Conservation (phyloP, 2,329 filamentous ascomycete species). For the Geosmithia flava region DNA sequence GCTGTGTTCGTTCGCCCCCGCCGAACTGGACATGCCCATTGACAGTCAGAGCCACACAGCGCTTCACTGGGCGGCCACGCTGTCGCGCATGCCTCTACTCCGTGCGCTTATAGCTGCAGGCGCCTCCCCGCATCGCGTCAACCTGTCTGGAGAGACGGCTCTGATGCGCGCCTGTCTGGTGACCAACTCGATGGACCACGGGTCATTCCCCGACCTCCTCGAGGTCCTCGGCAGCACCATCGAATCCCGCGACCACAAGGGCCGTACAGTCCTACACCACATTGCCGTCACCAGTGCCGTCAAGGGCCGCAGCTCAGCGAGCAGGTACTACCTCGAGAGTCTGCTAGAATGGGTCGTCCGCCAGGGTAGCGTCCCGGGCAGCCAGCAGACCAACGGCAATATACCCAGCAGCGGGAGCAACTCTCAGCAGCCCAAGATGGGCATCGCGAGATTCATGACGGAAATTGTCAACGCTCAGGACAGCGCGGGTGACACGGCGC, state of each 20-base stretch:
- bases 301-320: conserved; percentile 81
- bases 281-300: conserved; percentile 94
- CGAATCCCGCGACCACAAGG: conserved; percentile 78
- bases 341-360: conserved; percentile 89
- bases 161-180: conserved; percentile 87
- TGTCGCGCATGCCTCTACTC: conserved; percentile 74
- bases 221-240: conserved; percentile 84
- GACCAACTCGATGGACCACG: conserved; percentile 86
- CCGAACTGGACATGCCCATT: conserved; percentile 85
- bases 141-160: conserved; percentile 81
- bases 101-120: conserved; percentile 72
- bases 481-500: conserved; percentile 83
- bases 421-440: conserved; percentile 54
- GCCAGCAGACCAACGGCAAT: conserved; percentile 19
- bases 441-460: conserved; percentile 84
- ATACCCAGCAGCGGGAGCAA: conserved; percentile 15
- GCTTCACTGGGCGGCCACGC: conserved; percentile 89
- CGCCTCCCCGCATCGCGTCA: conserved; percentile 78
- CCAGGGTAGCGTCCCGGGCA: conserved; percentile 55
- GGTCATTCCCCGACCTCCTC: conserved; percentile 79
- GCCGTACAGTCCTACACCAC: conserved; percentile 86
- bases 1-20: conserved; percentile 59
- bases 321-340: conserved; percentile 91
- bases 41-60: conserved; percentile 83
- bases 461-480: conserved; percentile 96